Conservation (phyloP, 805 yeast genomes). For the Ogataea allantospora region DNA sequence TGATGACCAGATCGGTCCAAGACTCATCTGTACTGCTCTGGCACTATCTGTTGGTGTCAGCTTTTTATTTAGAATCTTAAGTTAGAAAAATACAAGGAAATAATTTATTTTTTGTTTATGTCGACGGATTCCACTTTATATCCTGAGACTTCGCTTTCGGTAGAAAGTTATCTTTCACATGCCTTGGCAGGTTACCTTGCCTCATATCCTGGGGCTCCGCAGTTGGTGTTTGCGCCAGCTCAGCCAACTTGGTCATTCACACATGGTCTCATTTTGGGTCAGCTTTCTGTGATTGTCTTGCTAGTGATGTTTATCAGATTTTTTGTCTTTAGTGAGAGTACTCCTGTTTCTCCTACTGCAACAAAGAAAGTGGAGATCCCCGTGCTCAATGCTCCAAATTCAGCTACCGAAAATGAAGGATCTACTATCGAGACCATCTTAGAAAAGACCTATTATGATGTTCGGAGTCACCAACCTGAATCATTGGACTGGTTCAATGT, state of each 20-base stretch:
- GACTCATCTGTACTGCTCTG: slow-evolving; percentile 71
- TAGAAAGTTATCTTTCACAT: slow-evolving; percentile 24
- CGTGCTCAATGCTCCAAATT: slow-evolving; percentile 11
- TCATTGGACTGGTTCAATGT: slow-evolving; percentile 97
- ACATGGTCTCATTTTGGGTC: slow-evolving; percentile 73
- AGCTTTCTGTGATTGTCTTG: slow-evolving; percentile 64
- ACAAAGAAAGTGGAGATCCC: slow-evolving; percentile 21
- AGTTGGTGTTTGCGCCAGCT: slow-evolving; percentile 10
- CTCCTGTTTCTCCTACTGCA: slow-evolving; percentile 40
- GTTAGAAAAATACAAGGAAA: slow-evolving; percentile 17
- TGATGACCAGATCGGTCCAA: slow-evolving; percentile 87
- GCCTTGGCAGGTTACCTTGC: slow-evolving; percentile 22
- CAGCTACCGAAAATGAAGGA: slow-evolving; percentile 17
- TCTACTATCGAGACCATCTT: slow-evolving; percentile 46
- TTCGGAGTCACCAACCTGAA: slow-evolving; percentile 81
- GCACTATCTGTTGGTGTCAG: slow-evolving; percentile 66
- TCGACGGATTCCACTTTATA: slow-evolving; percentile 4
- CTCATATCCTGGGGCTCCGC: slow-evolving; percentile 12
- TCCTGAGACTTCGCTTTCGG: slow-evolving; percentile 9
- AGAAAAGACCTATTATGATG: slow-evolving; percentile 91
- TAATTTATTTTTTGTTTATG: slow-evolving; percentile 1
- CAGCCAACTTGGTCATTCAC: slow-evolving; percentile 60
- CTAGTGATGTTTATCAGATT: slow-evolving; percentile 66
- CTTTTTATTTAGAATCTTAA: slow-evolving; percentile 50
- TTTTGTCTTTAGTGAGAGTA: slow-evolving; percentile 70